Evolutionary conservation across 2,329 filamentous ascomycete genomes (phyloP), one percentile per base, ranked within the genome.

Genomic region (Cytospora piceae): DNA sequence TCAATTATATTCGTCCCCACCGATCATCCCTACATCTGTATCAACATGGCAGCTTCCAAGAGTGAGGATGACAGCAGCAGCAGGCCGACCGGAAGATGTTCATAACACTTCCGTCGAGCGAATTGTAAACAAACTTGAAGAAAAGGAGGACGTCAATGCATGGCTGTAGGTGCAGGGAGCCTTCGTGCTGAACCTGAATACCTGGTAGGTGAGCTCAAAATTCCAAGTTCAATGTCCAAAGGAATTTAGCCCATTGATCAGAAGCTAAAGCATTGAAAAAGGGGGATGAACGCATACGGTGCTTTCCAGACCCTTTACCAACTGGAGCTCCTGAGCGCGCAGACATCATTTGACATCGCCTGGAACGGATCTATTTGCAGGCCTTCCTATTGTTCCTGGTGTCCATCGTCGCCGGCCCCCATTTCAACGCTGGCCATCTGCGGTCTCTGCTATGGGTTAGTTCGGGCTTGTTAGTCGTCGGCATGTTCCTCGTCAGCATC

Each of bases 111-210:
- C 39, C 39, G 20, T 20, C 17, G 39, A 42, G 14, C 14, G 14
- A 1, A 42, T 1, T 42, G 17, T 42, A 3, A 8, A 42, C 2
- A 20, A 17, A 5, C 0, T 2, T 20, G 39, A 42, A 20, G 14
- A 42, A 3, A 71, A 87, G 63, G 84, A 84, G 6, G 85, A 84
- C 2, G 70, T 81, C 34, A 72, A 76, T 39, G 85, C 85, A n/a
- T 87, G 84, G 84, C 74, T 79, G 1, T 85, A 87, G 71, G 83
- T 83, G 4, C 76, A 79, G 2, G 76, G 84, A 14, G 80, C 76
- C 3, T 84, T 84, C 70, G 74, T 83, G 55, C 77, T 86, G 58
- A 83, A 85, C 69, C 83, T 87, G 72, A 85, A 82, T 69, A 84
- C 84, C 1, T 88, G 85, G 42, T 32, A 29, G 22, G 55, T 39